Percentiles rank a stretch among this genome's conserved stretches.
Conservation (phyloP, 345 rosid genomes). For the Conringia planisiliqua region DNA sequence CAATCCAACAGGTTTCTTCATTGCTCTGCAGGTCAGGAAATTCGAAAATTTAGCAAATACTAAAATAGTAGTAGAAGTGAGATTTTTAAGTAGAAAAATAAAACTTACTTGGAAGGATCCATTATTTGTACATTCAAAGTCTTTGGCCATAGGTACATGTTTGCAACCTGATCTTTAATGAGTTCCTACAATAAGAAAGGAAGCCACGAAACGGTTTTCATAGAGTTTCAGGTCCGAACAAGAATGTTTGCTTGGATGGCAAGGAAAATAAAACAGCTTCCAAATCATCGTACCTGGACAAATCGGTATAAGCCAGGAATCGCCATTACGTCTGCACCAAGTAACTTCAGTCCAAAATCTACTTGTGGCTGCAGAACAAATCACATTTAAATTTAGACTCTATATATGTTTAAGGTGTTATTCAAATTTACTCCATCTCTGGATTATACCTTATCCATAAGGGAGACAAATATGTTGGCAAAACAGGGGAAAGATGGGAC, state of each 20-base stretch:
- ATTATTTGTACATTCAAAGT: conserved; percentile 66
- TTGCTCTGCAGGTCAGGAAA: conserved; percentile 44
- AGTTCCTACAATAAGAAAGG: conserved; percentile 52
- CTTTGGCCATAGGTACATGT: conserved; percentile 97
- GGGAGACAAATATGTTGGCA: conserved; percentile 82
- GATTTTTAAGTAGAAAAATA: not conserved
- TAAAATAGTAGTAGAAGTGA: not conserved
- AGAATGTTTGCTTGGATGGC: not conserved
- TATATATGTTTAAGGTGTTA: not conserved
- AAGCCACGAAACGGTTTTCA: not conserved
- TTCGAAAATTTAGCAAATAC: not conserved
- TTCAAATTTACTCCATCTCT: not conserved
- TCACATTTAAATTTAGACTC: not conserved
- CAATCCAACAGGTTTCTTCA: conserved; percentile 81
- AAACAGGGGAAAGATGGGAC: conserved; percentile 93
- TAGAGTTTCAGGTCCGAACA: not conserved
- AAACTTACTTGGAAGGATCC: conserved; percentile 72
- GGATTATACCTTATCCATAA: conserved; percentile 77
- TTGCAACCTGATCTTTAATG: conserved; percentile 90
- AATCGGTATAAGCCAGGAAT: conserved; percentile 83
- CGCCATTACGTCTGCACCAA: conserved; percentile 93
- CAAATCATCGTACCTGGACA: conserved; percentile 56
- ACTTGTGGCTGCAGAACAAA: conserved; percentile 73
- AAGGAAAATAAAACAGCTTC: not conserved
- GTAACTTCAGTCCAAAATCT: conserved; percentile 85